Percentiles rank a stretch among this genome's conserved stretches.
Conservation (phyloP, 768 basidiomycete genomes). For the Scleroderma citrinum region DNA sequence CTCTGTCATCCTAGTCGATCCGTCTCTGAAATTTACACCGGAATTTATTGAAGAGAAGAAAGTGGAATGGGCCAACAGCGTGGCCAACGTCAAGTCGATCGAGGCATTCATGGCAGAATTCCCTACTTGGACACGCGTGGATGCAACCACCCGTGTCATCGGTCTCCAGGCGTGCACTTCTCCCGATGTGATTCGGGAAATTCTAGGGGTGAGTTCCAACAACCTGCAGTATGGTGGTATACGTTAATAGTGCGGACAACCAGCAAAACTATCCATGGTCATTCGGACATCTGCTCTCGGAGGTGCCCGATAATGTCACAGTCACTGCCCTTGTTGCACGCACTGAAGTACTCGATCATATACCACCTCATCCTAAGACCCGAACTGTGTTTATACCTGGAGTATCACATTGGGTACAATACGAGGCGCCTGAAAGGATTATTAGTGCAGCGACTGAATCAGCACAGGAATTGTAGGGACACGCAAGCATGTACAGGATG, state of each 20-base stretch:
- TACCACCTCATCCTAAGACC: slow-evolving; percentile 12
- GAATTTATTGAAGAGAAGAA: not conserved
- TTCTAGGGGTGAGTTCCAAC: slow-evolving; percentile 7
- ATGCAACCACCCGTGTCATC: slow-evolving; percentile 9
- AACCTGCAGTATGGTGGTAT: no score
- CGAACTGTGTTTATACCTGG: slow-evolving; percentile 9
- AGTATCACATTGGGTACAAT: slow-evolving; percentile 19
- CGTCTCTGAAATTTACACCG: slow-evolving; percentile 4
- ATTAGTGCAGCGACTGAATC: slow-evolving; percentile 8
- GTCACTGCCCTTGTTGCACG: slow-evolving; percentile 13
- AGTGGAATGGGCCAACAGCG: no score
- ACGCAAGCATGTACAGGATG: no score
- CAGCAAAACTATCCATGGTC: slow-evolving; percentile 14
- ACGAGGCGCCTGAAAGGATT: slow-evolving; percentile 18
- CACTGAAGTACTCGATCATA: slow-evolving; percentile 5
- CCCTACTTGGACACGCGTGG: slow-evolving; percentile 13
- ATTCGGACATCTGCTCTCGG: slow-evolving; percentile 7
- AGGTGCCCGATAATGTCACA: slow-evolving; percentile 7
- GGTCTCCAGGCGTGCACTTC: slow-evolving; percentile 7
- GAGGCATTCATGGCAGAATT: slow-evolving; percentile 5
- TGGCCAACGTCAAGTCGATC: slow-evolving; percentile 1
- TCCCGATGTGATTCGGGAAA: not conserved
- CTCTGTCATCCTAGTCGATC: slow-evolving; percentile 7
- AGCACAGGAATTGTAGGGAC: no score
- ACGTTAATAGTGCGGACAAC: no score